Conservation (phyloP, 2,329 filamentous ascomycete genomes). For the Nemania sp. region DNA sequence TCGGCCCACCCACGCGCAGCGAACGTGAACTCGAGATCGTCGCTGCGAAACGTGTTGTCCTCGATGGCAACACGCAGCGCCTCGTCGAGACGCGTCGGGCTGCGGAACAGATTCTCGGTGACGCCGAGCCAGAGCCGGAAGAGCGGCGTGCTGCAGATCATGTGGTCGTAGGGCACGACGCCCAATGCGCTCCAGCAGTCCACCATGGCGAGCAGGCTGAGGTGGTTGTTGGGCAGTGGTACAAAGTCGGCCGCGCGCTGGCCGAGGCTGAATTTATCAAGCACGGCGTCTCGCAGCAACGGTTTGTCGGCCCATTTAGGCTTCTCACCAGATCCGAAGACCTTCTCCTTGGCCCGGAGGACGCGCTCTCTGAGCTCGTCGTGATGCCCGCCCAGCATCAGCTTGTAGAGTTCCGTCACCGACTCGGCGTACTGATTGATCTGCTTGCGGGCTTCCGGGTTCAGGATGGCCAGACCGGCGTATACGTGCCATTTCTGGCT, state of each 20-base stretch:
- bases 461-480: conserved; percentile 93
- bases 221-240: conserved; percentile 85
- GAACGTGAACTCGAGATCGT: conserved; percentile 97
- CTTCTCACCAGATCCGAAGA: conserved; percentile 60
- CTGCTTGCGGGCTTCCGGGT: conserved; percentile 87
- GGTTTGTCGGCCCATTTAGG: conserved; percentile 63
- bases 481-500: conserved; percentile 99
- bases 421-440: conserved; percentile 92
- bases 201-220: conserved; percentile 92
- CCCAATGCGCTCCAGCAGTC: conserved; percentile 95
- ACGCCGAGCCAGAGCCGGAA: conserved; percentile 97
- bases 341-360: conserved; percentile 65
- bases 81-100: conserved; percentile 77
- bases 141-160: conserved; percentile 97
- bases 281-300: conserved; percentile 77
- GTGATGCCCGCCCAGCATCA: conserved; percentile 87
- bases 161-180: conserved; percentile 97
- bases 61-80: conserved; percentile 83
- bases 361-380: conserved; percentile 76
- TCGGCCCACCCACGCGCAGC: conserved; percentile 95
- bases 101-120: conserved; percentile 94
- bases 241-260: conserved; percentile 47
- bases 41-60: conserved; percentile 89
- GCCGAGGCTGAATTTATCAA: conserved; percentile 83
- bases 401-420: conserved; percentile 92